Evolutionary conservation across 2,329 filamentous ascomycete genomes (phyloP).

Genomic region (Monosporascus cannonballus): DNA sequence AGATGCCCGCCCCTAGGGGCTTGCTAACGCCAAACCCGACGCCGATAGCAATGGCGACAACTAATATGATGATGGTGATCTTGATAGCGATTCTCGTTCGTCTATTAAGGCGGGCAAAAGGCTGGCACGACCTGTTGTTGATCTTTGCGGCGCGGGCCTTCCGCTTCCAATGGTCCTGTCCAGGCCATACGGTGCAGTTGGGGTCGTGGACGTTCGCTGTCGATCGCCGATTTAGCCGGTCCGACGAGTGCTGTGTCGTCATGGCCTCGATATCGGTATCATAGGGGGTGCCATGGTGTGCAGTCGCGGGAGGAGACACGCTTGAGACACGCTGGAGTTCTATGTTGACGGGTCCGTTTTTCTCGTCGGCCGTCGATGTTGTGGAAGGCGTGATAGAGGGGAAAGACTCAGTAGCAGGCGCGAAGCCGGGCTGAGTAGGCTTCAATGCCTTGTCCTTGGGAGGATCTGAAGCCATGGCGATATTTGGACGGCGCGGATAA

Average conservation of each 20-base stretch:
- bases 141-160: conserved; percentile 52
- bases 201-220: conserved; percentile 31
- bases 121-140: conserved; percentile 43
- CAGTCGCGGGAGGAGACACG: conserved; percentile 39
- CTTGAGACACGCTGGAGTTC: conserved; percentile 29
- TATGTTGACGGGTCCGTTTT: conserved; percentile 18
- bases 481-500: no score
- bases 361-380: conserved; percentile 8
- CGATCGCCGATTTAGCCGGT: conserved; percentile 26
- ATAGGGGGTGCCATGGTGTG: conserved; percentile 43
- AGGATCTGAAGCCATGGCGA: conserved; percentile 3
- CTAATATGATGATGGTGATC: conserved; percentile 44
- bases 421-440: conserved; percentile 8
- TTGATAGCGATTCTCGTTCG: conserved; percentile 49
- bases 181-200: conserved; percentile 55
- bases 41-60: conserved; percentile 48
- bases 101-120: conserved; percentile 46
- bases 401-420: conserved; percentile 13
- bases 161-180: conserved; percentile 52
- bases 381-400: conserved; percentile 5
- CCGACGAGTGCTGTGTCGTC: conserved; percentile 32
- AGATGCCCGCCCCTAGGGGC: conserved; percentile 52
- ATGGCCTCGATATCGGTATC: conserved; percentile 53
- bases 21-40: conserved; percentile 57
- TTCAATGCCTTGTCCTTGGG: conserved; percentile 1